A percentile compares a stretch with the other conserved stretches of the same genome.
Conservation (phyloP, 2,329 filamentous ascomycete species). For the Fusarium anguioides region DNA sequence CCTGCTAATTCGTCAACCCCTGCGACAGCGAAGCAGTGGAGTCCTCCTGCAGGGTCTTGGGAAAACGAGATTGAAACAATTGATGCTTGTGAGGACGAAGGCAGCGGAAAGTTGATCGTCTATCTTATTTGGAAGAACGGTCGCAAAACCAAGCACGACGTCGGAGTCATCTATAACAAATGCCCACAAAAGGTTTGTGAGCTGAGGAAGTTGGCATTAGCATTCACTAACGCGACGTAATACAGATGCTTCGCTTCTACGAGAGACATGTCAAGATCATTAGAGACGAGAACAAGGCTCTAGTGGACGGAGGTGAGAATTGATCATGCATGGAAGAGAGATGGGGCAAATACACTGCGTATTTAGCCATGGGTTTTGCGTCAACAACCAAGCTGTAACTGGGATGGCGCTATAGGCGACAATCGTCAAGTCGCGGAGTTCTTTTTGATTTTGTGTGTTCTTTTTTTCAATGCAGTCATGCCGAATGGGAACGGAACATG, state of each 20-base stretch:
- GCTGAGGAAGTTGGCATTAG: neutral
- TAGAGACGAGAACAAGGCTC: constrained; percentile 50
- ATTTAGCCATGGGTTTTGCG: neutral
- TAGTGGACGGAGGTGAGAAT: constrained; percentile 26
- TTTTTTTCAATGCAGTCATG: neutral
- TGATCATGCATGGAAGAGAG: neutral
- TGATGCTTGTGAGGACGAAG: constrained; percentile 77
- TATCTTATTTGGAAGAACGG: constrained; percentile 80
- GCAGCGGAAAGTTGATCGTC: constrained; percentile 69
- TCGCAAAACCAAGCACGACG: constrained; percentile 78
- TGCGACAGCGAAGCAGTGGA: constrained; percentile 63
- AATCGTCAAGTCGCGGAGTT: neutral
- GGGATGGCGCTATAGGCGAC: constrained; percentile 27
- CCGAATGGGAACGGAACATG: neutral
- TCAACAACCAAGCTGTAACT: neutral
- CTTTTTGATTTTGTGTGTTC: constrained; percentile 8
- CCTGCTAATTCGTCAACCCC: constrained; percentile 62
- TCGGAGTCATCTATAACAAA: constrained; percentile 75
- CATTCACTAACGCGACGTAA: constrained; percentile 6
- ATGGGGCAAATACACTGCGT: neutral
- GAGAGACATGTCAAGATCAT: constrained; percentile 68
- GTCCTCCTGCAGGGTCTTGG: constrained; percentile 79
- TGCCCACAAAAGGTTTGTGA: constrained; percentile 79
- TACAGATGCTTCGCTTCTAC: constrained; percentile 69
- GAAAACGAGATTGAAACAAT: constrained; percentile 77